Evolutionary conservation across 2,329 filamentous ascomycete species (phyloP).

Genomic region (Monosporascus sp.): DNA sequence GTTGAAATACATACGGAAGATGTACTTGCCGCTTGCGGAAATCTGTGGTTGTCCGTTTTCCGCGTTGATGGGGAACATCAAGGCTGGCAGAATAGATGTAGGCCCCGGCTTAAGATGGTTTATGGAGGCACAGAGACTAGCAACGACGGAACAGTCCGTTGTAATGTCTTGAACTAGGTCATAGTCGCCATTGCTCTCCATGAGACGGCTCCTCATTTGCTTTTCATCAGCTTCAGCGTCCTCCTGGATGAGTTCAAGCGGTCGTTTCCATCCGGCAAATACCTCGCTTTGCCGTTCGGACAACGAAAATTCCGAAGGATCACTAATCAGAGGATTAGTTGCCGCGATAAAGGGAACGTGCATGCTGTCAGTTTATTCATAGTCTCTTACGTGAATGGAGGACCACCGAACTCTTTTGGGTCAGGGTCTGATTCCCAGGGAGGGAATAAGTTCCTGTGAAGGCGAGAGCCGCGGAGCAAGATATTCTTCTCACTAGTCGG

Average conservation of each 20-base stretch:
- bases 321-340: constrained; percentile 44
- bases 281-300: constrained; percentile 69
- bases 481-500: constrained; percentile 72
- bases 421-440: constrained; percentile 70
- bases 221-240: neutral
- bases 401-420: constrained; percentile 57
- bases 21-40: constrained; percentile 81
- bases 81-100: constrained; percentile 62
- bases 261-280: constrained; percentile 82
- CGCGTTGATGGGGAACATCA: constrained; percentile 72
- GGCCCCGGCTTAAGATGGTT: constrained; percentile 65
- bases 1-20: constrained; percentile 93
- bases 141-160: constrained; percentile 95
- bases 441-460: constrained; percentile 80
- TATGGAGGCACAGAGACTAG: constrained; percentile 81
- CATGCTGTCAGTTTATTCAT: constrained; percentile 1
- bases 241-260: constrained; percentile 58
- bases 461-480: constrained; percentile 67
- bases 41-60: constrained; percentile 51
- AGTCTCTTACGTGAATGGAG: constrained; percentile 58
- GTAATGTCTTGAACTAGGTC: constrained; percentile 95
- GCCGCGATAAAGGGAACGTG: constrained; percentile 1
- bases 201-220: constrained; percentile 15
- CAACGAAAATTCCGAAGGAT: constrained; percentile 64
- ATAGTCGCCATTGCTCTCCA: constrained; percentile 46